Base-by-base conservation (phyloP, 148 eudicot species). In the Pouteria glomerata region DNA sequence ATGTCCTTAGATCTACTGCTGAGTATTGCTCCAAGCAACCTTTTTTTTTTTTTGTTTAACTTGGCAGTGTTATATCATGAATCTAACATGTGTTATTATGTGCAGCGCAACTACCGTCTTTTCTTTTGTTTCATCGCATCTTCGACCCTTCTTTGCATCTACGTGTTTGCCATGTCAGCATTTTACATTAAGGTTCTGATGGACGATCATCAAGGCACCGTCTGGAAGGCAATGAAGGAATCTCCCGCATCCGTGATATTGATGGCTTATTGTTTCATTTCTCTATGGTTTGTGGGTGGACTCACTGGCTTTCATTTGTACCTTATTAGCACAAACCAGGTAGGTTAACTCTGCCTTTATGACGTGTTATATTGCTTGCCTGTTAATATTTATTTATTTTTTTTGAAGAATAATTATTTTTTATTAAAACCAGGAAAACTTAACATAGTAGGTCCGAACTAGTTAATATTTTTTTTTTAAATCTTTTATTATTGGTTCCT, bases 241-340 rank as follows among this genome's bases (percentile, higher is more conserved):
- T 95, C 99, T 59, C 99, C 99, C 14, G 96, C 96, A 58, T 85
- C 99, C 1, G 96, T 95, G 58, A 74, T 88, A 72, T 82, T 95
- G 60, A 92, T 95, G 97, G 84, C 77, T 42, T 95, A 86, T 74
- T 86, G 92, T 79, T 95, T 95, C 52, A 78, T 95, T 71, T 77
- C 90, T 56, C 71, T 95, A 44, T 90, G 96, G 97, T 95, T 95
- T 78, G 98, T 95, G 33, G 98, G 98, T 63, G 98, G 98, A 56
- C 97, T 95, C 78, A 95, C 97, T 66, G 96, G 96, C 71, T 95
- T 95, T 70, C 98, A 95, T 85, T 79, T 85, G 76, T 95, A 91
- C 78, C 93, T 95, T 39, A 89, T 95, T 31, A 77, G 96, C 86
- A 82, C 91, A 66, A 95, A 95, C 77, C 98, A 95, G 98, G 98